Base-by-base conservation (phyloP, 306 rosid species). In the Pterocarpus macrocarpus region DNA sequence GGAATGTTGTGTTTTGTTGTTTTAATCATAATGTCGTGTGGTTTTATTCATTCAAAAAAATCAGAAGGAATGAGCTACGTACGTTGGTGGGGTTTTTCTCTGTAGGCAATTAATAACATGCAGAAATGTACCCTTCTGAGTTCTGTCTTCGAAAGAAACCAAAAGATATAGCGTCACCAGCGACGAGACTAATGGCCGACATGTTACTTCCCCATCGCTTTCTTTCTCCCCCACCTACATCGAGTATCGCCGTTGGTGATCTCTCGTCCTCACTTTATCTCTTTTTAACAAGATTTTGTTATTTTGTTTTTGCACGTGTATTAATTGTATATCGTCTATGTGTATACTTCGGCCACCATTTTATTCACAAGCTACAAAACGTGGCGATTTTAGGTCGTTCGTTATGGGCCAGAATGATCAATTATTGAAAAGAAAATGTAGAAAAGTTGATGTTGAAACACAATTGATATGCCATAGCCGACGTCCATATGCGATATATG, bases 141-240 rank as follows among this genome's bases (percentile, higher is more conserved):
- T 1, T 22, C 0, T 22, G 1, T 22, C 28, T 22, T 22, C 28
- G 5, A 47, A 47, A 58, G 64, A 58, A 58, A 58, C 64, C 13
- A 58, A 17, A 22, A 58, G 34, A 36, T 50, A 12, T 12, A 4
- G 53, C 15, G 53, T 47, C 13, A 47, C 11, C 3, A 50, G 56
- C 13, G 56, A 50, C 16, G 11, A 12, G 5, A 55, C 12, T 52
- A 38, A 78, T 88, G 90, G 84, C 92, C 92, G 92, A 90, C 94
- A 85, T 80, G 17, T 11, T 32, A 72, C 62, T 74, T 61, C 30
- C 12, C 41, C 38, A 57, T 70, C 73, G 28, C 63, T 34, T 72
- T 76, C 82, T 13, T 28, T 55, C 41, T 75, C 71, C 50, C 50
- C 66, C 73, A 70, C 39, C 47, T 36, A 7, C 11, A 16, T 38